Base-by-base conservation (phyloP, 208 protist genomes). In the Jaenimonas drosophilae region DNA sequence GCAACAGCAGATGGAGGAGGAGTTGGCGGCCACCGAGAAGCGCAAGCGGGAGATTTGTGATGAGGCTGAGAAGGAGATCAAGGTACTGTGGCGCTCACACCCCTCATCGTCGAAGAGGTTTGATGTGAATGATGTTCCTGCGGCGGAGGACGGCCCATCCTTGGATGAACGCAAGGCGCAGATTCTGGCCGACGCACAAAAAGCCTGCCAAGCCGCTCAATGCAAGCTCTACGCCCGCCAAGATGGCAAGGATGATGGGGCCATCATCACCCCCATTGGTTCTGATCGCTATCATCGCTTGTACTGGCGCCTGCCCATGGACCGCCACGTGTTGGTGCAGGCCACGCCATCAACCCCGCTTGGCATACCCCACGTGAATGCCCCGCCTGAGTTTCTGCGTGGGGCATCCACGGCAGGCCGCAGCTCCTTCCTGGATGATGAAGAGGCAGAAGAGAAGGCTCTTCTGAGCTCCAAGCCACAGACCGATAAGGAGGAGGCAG, bases 271-370 rank as follows among this genome's bases (percentile, higher is more conserved):
- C 24, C 82, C 87, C 2, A 54, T 94, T 19, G 87, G 87, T 14
- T 77, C 73, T 68, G 87, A 94, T 49, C 87, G 87, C 27, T 91
- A 85, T 51, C 58, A 65, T 3, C 79, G 87, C 14, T 48, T 94
- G 16, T 94, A 88, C 64, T 94, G 87, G 83, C 71, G 77, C 4
- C 86, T 94, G 39, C 87, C 87, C 9, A 51, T 88, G 28, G 70
- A 87, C 33, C 59, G 71, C 1, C 43, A 54, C 31, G 49, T 94
- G 11, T 45, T 59, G 24, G 87, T 94, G 26, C 87, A 94, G 41
- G 66, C 64, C n/a, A 81, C 69, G 16, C 39, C 47, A 3, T 9
- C 49, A 7, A 68, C 75, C 2, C 14, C 41, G 0, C n/a, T 40
- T 0, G 33, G 49, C 19, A 70, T 81, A 20, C 69, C 81, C 0